Base-by-base conservation (phyloP, 202 grass and related monocot species). In the Carex sylvatica region DNA sequence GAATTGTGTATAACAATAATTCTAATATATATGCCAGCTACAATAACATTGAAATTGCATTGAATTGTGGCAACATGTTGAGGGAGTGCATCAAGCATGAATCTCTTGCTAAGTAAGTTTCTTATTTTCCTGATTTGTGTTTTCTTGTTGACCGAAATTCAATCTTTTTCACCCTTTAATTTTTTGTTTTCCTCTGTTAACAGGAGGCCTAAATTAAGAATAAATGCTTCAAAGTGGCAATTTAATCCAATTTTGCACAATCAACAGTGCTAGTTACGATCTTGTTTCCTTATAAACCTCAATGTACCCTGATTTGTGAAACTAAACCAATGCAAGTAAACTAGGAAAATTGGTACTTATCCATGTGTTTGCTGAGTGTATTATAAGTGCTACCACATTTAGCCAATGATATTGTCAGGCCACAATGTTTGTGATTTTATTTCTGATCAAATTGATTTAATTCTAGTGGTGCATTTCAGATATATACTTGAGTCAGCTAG, bases 61-160 rank as follows among this genome's bases (percentile, higher is more conserved):
- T 98, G 86, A 98, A 92, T 78, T 98, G 96, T 85, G 96, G 96
- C 72, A 99, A 92, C 82, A 99, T 99, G 91, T 85, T 99, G 71
- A 86, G 96, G 87, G 96, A 99, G 84, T 99, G 96, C 82, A 95
- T 95, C 76, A 99, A 99, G 69, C 94, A 95, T 88, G 91, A 88
- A 83, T 85, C 86, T 70, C 96, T 99, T 90, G 91, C 96, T 79
- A 99, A 93, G 93, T 99, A 99, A 99, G 89, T 19, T 72, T 58
- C 24, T 20, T 77, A 35, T 15, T 33, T 76, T 56, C 31, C n/a
- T 76, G 12, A 55, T 76, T 76, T 75, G 2, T 15, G 2, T 56
- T 58, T 35, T 58, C 53, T 19, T n/a, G 44, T 49, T 49, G 70
- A 13, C 36, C 4, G 15, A 73, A 73, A 6, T 15, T 52, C 44